phyloP scores from a whole-genome alignment of 495 filamentous ascomycete genomes.

The Trichocladium uniseriatum region DNA sequence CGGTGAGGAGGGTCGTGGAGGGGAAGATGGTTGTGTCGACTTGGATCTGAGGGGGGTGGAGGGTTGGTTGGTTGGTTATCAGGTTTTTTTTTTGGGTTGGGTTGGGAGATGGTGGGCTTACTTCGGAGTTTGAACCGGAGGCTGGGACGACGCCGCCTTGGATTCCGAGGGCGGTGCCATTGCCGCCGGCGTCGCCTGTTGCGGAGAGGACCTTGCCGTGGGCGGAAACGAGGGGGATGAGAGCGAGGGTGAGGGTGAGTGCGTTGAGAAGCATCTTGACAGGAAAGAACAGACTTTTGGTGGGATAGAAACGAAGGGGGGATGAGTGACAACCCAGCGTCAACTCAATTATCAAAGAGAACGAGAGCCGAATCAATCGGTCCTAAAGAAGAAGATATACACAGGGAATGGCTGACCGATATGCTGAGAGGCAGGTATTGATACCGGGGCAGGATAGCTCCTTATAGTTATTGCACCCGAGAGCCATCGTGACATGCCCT shows the following conservation, averaged over 20 bases:
- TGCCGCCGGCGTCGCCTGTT: conserved; percentile 20
- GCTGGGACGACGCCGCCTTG: conserved; percentile 18
- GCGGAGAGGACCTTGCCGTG: conserved; percentile 23
- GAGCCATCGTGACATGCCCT: too few species aligned
- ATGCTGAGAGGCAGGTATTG: too few species aligned
- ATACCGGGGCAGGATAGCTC: too few species aligned
- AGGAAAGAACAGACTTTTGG: background rate
- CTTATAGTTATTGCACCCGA: too few species aligned
- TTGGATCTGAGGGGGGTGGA: conserved; percentile 7
- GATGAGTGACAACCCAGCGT: background rate
- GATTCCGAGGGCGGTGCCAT: conserved; percentile 21
- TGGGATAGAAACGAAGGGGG: background rate
- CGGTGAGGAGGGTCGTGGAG: conserved; percentile 10
- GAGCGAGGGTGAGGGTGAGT: conserved; percentile 11
- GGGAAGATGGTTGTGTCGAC: conserved; percentile 23
- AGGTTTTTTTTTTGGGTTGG: too few species aligned
- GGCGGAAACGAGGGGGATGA: conserved; percentile 18
- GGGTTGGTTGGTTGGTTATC: background rate
- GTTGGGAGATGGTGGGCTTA: background rate
- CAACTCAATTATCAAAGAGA: background rate
- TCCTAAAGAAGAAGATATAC: background rate
- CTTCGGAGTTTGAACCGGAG: conserved; percentile 13
- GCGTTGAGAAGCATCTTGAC: conserved; percentile 11
- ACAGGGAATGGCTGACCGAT: background rate
- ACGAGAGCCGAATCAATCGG: conserved; percentile 6